Percentiles rank a stretch among this genome's conserved stretches.
phyloP scores from a whole-genome alignment of 2,329 filamentous ascomycete genomes.

The Microthyrium microscopicum region DNA sequence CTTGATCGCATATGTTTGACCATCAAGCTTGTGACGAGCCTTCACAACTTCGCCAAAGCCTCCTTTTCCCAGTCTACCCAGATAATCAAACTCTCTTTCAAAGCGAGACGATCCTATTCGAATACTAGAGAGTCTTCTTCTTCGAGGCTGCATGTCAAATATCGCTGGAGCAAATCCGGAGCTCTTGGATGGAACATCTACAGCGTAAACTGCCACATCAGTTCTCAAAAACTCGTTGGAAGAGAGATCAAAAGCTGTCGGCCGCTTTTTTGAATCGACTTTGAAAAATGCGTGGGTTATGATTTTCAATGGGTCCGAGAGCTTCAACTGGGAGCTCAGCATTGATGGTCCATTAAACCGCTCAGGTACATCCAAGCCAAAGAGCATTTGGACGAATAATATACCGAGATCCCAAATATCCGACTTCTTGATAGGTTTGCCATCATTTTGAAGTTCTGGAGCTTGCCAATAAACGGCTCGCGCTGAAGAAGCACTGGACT shows the following conservation, averaged over 20 bases:
- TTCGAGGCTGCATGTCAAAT: conserved; percentile 23
- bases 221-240: conserved; percentile 39
- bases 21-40: conserved; percentile 84
- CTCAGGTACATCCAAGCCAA: conserved; percentile 60
- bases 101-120: conserved; percentile 50
- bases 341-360: conserved; percentile 65
- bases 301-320: conserved; percentile 64
- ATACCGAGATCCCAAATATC: conserved; percentile 94
- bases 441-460: conserved; percentile 51
- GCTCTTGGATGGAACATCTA: too few species aligned
- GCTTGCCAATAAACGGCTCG: conserved; percentile 72
- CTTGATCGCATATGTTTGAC: conserved; percentile 88
- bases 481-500: conserved; percentile 38
- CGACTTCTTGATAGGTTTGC: conserved; percentile 46
- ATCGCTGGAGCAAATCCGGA: conserved; percentile 18
- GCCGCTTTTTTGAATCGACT: conserved; percentile 65
- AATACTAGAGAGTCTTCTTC: too few species aligned
- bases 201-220: conserved; percentile 28
- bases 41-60: conserved; percentile 95
- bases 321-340: conserved; percentile 50
- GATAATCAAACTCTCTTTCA: conserved; percentile 75
- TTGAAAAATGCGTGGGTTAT: conserved; percentile 74
- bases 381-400: conserved; percentile 83
- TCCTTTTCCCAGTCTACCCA: conserved; percentile 76
- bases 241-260: conserved; percentile 60